Base-by-base conservation (phyloP, 371 early-diverging fungal genomes). In the Homolaphlyctis polyrhiza region DNA sequence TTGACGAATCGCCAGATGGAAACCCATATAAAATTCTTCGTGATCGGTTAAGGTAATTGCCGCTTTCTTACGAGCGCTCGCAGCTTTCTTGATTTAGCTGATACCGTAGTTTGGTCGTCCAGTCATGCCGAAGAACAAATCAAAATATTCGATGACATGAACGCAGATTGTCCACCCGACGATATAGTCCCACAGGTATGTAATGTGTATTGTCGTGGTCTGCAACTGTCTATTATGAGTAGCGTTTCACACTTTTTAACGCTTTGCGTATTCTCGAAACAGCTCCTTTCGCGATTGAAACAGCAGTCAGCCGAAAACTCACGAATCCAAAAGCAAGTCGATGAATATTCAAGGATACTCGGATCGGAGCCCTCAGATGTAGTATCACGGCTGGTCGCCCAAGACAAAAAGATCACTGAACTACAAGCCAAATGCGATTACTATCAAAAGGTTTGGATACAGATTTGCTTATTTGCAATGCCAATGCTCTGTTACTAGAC, bases 11-110 rank as follows among this genome's bases (percentile, higher is more conserved):
- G 57, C 81, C 71, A 16, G 67, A 69, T 0, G 63, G 61, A 4
- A 71, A 71, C 43, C 70, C 73, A 16, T 58, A 86, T 45, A 79
- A 82, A n/a, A 78, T 83, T 58, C 72, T 87, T 34, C 76, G 85
- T 23, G 69, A 75, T 30, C 76, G 77, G 68, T 72, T 88, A 33
- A 85, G 71, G 73, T 73, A 55, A 21, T 54, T n/a, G n/a, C n/a
- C n/a, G n/a, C n/a, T n/a, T n/a, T n/a, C n/a, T n/a, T n/a, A n/a
- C n/a, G n/a, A n/a, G n/a, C n/a, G n/a, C n/a, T n/a, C n/a, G n/a
- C n/a, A n/a, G n/a, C n/a, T n/a, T n/a, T n/a, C n/a, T n/a, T n/a
- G n/a, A n/a, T n/a, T n/a, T n/a, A n/a, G n/a, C n/a, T n/a, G n/a
- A n/a, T n/a, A n/a, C n/a, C n/a, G n/a, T n/a, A n/a, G n/a, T n/a